These are phyloP conservation scores for Scutellaria barbata DNA, from an alignment of 257 asterid species.

Conservation along the genomic window DNA sequence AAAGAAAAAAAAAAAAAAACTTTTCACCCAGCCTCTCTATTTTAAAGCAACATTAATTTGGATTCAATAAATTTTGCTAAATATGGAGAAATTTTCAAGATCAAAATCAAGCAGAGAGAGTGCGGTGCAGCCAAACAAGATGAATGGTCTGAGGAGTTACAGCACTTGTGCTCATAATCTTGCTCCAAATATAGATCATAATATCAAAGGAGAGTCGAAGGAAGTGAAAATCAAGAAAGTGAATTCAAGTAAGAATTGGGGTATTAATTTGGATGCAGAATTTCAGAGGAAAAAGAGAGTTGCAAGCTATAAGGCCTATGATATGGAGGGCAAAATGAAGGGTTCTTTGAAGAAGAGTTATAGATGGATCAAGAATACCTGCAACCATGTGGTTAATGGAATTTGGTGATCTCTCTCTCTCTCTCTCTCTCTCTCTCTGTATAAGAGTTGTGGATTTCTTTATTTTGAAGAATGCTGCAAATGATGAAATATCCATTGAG, in stretches of 20 bases:
- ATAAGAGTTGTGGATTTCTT: no score
- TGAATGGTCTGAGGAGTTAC: constrained; percentile 70
- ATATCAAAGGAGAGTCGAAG: constrained; percentile 4
- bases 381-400: constrained; percentile 65
- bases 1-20: neutral
- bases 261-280: constrained; percentile 59
- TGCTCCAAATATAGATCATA: constrained; percentile 24
- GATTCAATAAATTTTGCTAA: neutral
- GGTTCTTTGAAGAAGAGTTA: constrained; percentile 72
- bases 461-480: no score
- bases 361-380: constrained; percentile 75
- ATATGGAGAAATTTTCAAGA: constrained; percentile 54
- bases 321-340: constrained; percentile 73
- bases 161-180: constrained; percentile 46
- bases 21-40: neutral
- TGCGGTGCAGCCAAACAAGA: constrained; percentile 47
- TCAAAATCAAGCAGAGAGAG: constrained; percentile 52
- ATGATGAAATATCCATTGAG: no score
- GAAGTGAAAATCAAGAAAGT: constrained; percentile 53
- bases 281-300: constrained; percentile 82
- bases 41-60: neutral
- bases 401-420: constrained; percentile 49
- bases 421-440: neutral
- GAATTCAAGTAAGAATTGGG: constrained; percentile 54
- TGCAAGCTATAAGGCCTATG: constrained; percentile 65